Evolutionary conservation across 1,284 basidiomycete species (phyloP).

Genomic region (Veloporphyrellus conicus): DNA sequence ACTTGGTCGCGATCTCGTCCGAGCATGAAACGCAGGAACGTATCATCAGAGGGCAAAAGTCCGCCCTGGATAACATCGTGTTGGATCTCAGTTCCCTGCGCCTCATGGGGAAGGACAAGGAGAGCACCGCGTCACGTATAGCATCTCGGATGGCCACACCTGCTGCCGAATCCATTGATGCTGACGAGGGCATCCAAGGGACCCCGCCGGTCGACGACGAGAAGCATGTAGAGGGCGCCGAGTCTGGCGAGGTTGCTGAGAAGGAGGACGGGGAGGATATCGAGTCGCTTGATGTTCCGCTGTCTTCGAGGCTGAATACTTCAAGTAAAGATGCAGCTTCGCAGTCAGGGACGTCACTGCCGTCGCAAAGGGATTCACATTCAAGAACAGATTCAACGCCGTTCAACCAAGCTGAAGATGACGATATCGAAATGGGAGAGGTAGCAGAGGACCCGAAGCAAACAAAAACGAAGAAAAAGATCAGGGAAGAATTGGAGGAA

Average conservation of each 20-base stretch:
- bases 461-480: slow-evolving; percentile 47
- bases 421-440: slow-evolving; percentile 85
- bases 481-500: slow-evolving; percentile 72
- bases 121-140: slow-evolving; percentile 39
- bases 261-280: slow-evolving; percentile 37
- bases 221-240: slow-evolving; percentile 38
- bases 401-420: slow-evolving; percentile 33
- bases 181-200: slow-evolving; percentile 25
- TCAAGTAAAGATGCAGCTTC: slow-evolving; percentile 36
- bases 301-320: slow-evolving; percentile 35
- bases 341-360: slow-evolving; percentile 29
- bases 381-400: slow-evolving; percentile 22
- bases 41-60: slow-evolving; percentile 62
- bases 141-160: slow-evolving; percentile 47
- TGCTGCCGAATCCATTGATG: slow-evolving; percentile 39
- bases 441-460: slow-evolving; percentile 63
- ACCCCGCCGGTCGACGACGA: slow-evolving; percentile 36
- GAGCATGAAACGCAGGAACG: slow-evolving; percentile 71
- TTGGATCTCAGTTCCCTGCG: slow-evolving; percentile 56
- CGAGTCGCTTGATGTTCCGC: slow-evolving; percentile 34
- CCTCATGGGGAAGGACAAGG: slow-evolving; percentile 62
- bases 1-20: slow-evolving; percentile 65
- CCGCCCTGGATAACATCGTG: slow-evolving; percentile 62
- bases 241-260: slow-evolving; percentile 36
- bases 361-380: slow-evolving; percentile 25